These are phyloP conservation scores for Halophytophthora batemanensis DNA, from an alignment of 352 stramenopile genomes.

Conservation along the genomic window DNA sequence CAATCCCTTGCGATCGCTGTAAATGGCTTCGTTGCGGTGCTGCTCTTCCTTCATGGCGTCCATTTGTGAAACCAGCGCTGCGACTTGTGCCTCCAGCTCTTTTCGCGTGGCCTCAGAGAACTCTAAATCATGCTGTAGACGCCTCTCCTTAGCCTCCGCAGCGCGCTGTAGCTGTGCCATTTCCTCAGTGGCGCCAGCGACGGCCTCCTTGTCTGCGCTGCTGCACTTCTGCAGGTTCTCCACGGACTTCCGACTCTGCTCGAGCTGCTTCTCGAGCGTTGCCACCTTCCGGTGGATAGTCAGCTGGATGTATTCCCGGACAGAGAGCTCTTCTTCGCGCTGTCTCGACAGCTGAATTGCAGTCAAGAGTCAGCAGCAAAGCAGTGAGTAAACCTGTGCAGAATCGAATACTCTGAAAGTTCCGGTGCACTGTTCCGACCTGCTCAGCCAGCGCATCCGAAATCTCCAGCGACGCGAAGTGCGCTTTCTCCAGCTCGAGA, in stretches of 20 bases:
- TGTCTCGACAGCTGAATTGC: slow-evolving; percentile 39
- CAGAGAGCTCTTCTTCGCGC: slow-evolving; percentile 44
- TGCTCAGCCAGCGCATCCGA: slow-evolving; percentile 63
- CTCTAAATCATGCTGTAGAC: slow-evolving; percentile 48
- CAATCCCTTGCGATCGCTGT: slow-evolving; percentile 20
- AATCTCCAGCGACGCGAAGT: slow-evolving; percentile 61
- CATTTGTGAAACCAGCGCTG: slow-evolving; percentile 37
- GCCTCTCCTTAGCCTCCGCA: slow-evolving; percentile 31
- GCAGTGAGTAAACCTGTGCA: background rate
- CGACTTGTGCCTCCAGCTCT: slow-evolving; percentile 55
- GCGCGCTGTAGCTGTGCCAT: slow-evolving; percentile 24
- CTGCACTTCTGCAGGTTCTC: slow-evolving; percentile 26
- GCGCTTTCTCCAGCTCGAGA: slow-evolving; percentile 59
- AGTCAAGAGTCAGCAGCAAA: background rate
- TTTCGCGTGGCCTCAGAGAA: slow-evolving; percentile 42
- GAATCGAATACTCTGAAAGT: background rate
- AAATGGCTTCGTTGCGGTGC: slow-evolving; percentile 24
- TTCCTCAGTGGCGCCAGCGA: slow-evolving; percentile 28
- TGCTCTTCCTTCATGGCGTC: slow-evolving; percentile 48
- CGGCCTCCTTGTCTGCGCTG: slow-evolving; percentile 29
- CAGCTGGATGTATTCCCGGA: slow-evolving; percentile 65
- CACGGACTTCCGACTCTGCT: slow-evolving; percentile 32
- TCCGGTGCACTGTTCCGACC: slow-evolving; percentile 10
- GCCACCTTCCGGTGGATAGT: slow-evolving; percentile 43
- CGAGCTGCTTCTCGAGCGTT: slow-evolving; percentile 35